Evolutionary conservation across 805 yeast genomes (phyloP), one percentile per base, ranked within the genome.

Genomic region (Ogataea ganodermae): DNA sequence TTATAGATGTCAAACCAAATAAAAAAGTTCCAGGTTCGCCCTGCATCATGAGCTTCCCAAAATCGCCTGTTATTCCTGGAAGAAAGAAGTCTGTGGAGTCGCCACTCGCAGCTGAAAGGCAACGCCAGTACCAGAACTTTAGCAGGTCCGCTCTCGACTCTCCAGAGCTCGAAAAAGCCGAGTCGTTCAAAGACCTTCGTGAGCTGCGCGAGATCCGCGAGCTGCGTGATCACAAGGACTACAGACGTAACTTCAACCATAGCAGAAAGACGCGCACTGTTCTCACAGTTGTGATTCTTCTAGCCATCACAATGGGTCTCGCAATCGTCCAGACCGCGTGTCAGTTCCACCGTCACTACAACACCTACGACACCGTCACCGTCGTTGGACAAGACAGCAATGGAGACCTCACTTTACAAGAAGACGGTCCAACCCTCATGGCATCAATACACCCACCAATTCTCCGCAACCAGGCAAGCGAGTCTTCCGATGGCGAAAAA

Each of bases 31-130:
- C n/a, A n/a, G n/a, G n/a, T n/a, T n/a, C n/a, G n/a, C n/a, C n/a
- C 36, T n/a, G 6, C 23, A 18, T 20, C 36, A 42, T 42, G 45
- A 42, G 45, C 16, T 23, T 26, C 24, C 53, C 53, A 26, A 50
- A 35, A 27, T 46, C 53, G 17, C 53, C 53, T 4, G 22, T 39
- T 13, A 13, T 36, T 2, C 48, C 45, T 14, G 36, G 36, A 16
- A 42, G 53, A 16, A 30, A 49, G 28, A 49, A 23, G 14, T 46
- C 47, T 4, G 32, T 46, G 35, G 53, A 50, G 42, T 50, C 53
- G 4, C 47, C 47, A 13, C 44, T 46, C 2, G 53, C 53, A 8
- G 23, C 50, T 6, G 53, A 50, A 35, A 46, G 53, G 44, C 53
- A 50, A 41, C 50, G 53, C 12, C 53, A 50, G 16, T 50, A 50